Conservation (phyloP, 148 eudicot genomes). For the Cornus florida region DNA sequence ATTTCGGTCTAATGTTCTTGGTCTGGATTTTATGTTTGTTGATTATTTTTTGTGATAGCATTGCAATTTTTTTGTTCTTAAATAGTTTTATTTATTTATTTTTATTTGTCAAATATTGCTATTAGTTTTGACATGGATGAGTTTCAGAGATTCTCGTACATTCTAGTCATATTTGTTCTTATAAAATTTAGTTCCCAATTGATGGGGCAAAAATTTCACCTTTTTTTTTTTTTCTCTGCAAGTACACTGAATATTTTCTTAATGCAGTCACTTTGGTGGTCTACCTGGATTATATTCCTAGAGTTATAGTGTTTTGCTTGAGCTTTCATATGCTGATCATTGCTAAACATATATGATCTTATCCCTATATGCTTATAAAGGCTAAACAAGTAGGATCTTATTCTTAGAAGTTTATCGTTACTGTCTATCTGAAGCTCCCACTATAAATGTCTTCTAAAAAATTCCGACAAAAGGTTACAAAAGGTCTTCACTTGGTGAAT, state of each 20-base stretch:
- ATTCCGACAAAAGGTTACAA: not conserved
- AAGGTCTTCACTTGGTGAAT: not conserved
- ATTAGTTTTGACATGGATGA: not conserved
- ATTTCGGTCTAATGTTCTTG: not conserved
- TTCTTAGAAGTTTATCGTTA: not conserved
- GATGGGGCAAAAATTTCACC: not conserved
- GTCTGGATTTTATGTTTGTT: not conserved
- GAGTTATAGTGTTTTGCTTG: not conserved
- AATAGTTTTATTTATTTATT: not conserved
- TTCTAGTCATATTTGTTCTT: not conserved
- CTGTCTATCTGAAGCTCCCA: not conserved
- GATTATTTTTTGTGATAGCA: not conserved
- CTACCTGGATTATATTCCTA: not conserved
- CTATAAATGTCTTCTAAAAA: not conserved
- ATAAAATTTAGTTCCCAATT: not conserved
- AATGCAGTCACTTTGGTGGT: not conserved
- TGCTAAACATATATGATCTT: not conserved
- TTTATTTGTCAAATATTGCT: not conserved
- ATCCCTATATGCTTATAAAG: not conserved
- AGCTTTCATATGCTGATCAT: not conserved
- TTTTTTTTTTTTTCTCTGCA: not conserved
- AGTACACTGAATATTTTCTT: slow-evolving; percentile 2
- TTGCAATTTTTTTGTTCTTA: too few species aligned
- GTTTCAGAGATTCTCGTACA: not conserved
- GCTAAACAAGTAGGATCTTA: not conserved